Base-by-base conservation (phyloP, 2,329 filamentous ascomycete species). In the Cladophialophora immunda region DNA sequence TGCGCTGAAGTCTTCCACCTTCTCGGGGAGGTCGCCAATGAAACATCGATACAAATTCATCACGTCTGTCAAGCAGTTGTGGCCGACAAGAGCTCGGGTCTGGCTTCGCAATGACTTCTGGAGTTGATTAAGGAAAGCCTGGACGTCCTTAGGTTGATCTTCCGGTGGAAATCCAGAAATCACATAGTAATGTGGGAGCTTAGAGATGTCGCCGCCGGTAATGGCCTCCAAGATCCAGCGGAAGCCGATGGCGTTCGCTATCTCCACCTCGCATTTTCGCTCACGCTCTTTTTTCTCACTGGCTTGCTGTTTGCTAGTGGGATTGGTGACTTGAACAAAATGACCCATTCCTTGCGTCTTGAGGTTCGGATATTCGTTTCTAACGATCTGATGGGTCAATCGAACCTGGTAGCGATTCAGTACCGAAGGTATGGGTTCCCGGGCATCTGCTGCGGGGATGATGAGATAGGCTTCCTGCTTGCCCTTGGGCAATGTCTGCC, bases 371-470 rank as follows among this genome's bases (percentile, higher is more conserved):
- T 79, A 92, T 70, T 91, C 88, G 15, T 83, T 83, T 13, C 87
- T 82, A n/a, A 92, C 82, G 13, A 90, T 79, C 71, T 91, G 88
- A 73, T 91, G 86, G 0, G 91, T 83, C 5, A 92, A 80, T 36
- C 87, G 82, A 74, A 89, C 87, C 74, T 92, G 88, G 71, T 86
- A 90, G 0, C 83, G 81, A 67, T 83, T 87, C 29, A 89, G 74
- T 0, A 64, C 65, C 4, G 59, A 65, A n/a, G 77, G 75, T 47
- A 77, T 62, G 8, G 59, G 62, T 1, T 62, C 62, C 19, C 72
- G 17, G 69, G 75, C 55, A 29, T 67, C 71, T 62, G 61, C 52
- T 13, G 77, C 76, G 3, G 80, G 79, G 30, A 85, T 79, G 66
- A 85, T 86, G 66, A 84, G 75, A 68, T 79, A 84, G 8, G 76